Base-by-base conservation (phyloP, 2,329 filamentous ascomycete genomes). In the Monosporascus cannonballus region DNA sequence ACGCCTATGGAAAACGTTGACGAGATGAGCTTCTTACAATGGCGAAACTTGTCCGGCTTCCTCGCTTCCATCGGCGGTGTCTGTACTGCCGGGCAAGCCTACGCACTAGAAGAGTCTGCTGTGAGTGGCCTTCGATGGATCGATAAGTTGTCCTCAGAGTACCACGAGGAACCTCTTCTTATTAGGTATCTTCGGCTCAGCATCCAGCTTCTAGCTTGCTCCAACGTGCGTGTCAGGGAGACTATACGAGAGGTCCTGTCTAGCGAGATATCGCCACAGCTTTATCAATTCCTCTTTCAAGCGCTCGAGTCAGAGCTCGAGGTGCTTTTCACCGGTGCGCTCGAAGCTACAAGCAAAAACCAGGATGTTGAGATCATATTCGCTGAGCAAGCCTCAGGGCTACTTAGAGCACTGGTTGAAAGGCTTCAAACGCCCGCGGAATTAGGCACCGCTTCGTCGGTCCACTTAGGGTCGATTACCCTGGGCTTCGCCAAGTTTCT, bases 31-130 rank as follows among this genome's bases (percentile, higher is more conserved):
- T 67, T 86, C 15, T 76, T 79, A 1, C 83, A 87, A 61, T 88
- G 85, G 85, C 77, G 85, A 38, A 88, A 87, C 57, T 79, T 83
- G 60, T 86, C 84, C 1, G 85, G 85, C 0, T 86, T 88, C 57
- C 72, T 88, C 11, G 84, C 84, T 5, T 86, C 85, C 0, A 69
- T 87, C 5, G 84, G 83, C 15, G 84, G 85, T 2, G 78, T 84
- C 51, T 88, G 85, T 64, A 81, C 81, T 8, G 79, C 84, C 3
- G 79, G 83, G 52, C 79, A 83, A 62, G 73, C 78, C 48, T 71
- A 76, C 49, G 70, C 76, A 11, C 64, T 82, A 5, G 84, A 86
- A 48, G 84, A 87, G 50, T 73, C 81, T 17, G 70, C 76, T 17
- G 69, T 82, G 14, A 75, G 76, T 51, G 78, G 80, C 6, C 64